phyloP scores from a whole-genome alignment of 2,329 filamentous ascomycete species.

The Verticillium nonalfalfae region DNA sequence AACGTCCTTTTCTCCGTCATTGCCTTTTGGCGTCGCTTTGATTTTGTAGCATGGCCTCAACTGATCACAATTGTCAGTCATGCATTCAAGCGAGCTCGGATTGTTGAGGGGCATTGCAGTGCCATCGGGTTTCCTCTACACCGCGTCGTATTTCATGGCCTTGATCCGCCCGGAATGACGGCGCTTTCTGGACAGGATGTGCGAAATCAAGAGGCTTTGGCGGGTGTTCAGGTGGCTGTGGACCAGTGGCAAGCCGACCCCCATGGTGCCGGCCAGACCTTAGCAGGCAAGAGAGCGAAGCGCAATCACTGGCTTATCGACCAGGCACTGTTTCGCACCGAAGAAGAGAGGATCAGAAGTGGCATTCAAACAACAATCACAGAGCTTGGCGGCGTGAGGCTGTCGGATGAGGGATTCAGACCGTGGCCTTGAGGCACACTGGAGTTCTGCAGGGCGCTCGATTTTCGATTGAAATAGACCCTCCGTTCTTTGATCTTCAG shows the following conservation, averaged over 20 bases:
- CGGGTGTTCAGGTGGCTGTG: slow-evolving; percentile 34
- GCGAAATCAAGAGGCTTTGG: slow-evolving; percentile 30
- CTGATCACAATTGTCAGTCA: slow-evolving; percentile 61
- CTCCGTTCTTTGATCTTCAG: no score
- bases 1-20: slow-evolving; percentile 73
- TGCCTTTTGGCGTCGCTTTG: slow-evolving; percentile 43
- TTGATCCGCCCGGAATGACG: slow-evolving; percentile 52
- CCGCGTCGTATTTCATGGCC: slow-evolving; percentile 48
- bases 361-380: slow-evolving; percentile 27
- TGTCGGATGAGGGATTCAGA: slow-evolving; percentile 29
- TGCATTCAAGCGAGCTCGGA: slow-evolving; percentile 59
- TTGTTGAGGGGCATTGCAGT: slow-evolving; percentile 57
- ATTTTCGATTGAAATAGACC: not conserved
- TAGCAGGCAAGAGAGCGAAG: slow-evolving; percentile 39
- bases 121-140: slow-evolving; percentile 50
- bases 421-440: slow-evolving; percentile 27
- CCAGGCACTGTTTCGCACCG: slow-evolving; percentile 36
- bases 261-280: slow-evolving; percentile 36
- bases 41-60: slow-evolving; percentile 43
- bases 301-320: slow-evolving; percentile 42
- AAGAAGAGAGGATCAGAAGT: slow-evolving; percentile 25
- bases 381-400: slow-evolving; percentile 27
- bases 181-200: slow-evolving; percentile 14
- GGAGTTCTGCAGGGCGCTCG: not conserved
- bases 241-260: slow-evolving; percentile 46